Conservation (phyloP, 495 filamentous ascomycete species). For the Podospora pseudoanserina region DNA sequence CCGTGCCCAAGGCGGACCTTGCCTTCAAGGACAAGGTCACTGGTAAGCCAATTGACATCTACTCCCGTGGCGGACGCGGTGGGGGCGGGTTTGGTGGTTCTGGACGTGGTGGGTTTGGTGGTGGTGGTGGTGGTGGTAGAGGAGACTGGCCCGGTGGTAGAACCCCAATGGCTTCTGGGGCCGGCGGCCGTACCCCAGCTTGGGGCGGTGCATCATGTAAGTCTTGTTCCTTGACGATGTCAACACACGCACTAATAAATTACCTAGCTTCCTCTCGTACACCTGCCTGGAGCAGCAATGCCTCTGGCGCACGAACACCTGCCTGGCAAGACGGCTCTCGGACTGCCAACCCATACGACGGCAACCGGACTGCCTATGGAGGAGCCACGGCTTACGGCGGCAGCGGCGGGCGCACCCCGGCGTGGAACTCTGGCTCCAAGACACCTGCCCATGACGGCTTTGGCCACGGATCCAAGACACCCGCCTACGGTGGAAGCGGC, state of each 20-base stretch:
- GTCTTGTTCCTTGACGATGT: constrained; percentile 25
- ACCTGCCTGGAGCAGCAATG: constrained; percentile 60
- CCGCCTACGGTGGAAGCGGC: constrained; percentile 57
- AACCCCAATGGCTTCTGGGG: constrained; percentile 59
- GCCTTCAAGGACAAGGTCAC: constrained; percentile 79
- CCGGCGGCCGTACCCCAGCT: constrained; percentile 64
- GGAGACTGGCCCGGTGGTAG: constrained; percentile 54
- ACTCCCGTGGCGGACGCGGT: constrained; percentile 53
- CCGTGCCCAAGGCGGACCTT: constrained; percentile 71
- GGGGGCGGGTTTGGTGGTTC: constrained; percentile 15
- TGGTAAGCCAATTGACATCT: constrained; percentile 67
- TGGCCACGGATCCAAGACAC: constrained; percentile 72
- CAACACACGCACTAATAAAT: constrained; percentile 23
- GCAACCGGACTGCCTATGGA: constrained; percentile 69
- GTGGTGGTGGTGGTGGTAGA: constrained; percentile 30
- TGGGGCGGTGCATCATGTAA: constrained; percentile 63
- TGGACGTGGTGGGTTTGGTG: constrained; percentile 14
- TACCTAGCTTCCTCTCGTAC: constrained; percentile 52
- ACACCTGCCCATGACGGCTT: constrained; percentile 61
- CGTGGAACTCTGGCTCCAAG: constrained; percentile 52
- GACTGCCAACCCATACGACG: constrained; percentile 78
- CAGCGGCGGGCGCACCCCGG: constrained; percentile 45
- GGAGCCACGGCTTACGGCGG: constrained; percentile 56
- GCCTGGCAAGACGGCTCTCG: constrained; percentile 74
- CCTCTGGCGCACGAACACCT: constrained; percentile 63